A percentile compares a stretch with the other conserved stretches of the same genome.
phyloP scores from a whole-genome alignment of 1,284 basidiomycete genomes.

The Pholiota adiposa region DNA sequence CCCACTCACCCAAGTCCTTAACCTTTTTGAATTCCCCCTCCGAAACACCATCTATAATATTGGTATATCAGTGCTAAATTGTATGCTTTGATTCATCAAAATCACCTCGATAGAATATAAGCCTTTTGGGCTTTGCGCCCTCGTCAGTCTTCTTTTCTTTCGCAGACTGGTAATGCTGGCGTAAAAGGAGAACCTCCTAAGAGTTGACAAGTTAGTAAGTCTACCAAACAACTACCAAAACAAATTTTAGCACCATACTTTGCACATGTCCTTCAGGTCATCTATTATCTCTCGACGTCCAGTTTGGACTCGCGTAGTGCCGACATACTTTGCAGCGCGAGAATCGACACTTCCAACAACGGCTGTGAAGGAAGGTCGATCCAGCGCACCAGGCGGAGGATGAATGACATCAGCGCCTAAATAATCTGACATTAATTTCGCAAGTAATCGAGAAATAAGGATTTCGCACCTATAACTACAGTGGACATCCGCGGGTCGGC shows the following conservation, averaged over 20 bases:
- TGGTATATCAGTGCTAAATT: neutral
- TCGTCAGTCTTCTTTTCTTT: no score
- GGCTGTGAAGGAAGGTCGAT: slow-evolving; percentile 60
- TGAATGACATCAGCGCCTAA: slow-evolving; percentile 64
- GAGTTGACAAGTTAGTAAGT: no score
- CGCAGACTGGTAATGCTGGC: no score
- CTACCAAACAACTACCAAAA: slow-evolving; percentile 3
- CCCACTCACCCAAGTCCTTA: no score
- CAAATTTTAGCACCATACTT: no score
- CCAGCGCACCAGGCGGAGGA: slow-evolving; percentile 55
- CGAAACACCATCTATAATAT: slow-evolving; percentile 71
- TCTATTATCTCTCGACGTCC: slow-evolving; percentile 61
- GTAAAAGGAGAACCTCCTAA: no score
- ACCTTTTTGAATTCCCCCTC: no score
- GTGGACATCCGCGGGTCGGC: slow-evolving; percentile 51
- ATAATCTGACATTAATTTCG: neutral
- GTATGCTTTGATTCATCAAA: neutral
- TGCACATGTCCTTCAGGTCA: slow-evolving; percentile 54
- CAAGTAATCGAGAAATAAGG: neutral
- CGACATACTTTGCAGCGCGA: slow-evolving; percentile 57
- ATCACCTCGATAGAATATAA: slow-evolving; percentile 60
- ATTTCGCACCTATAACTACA: slow-evolving; percentile 56
- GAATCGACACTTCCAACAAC: slow-evolving; percentile 65
- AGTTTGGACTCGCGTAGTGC: slow-evolving; percentile 51
- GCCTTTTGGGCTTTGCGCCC: slow-evolving; percentile 43